Evolutionary conservation across 2,329 filamentous ascomycete genomes (phyloP).

Genomic region (Aureobasidium subglaciale): DNA sequence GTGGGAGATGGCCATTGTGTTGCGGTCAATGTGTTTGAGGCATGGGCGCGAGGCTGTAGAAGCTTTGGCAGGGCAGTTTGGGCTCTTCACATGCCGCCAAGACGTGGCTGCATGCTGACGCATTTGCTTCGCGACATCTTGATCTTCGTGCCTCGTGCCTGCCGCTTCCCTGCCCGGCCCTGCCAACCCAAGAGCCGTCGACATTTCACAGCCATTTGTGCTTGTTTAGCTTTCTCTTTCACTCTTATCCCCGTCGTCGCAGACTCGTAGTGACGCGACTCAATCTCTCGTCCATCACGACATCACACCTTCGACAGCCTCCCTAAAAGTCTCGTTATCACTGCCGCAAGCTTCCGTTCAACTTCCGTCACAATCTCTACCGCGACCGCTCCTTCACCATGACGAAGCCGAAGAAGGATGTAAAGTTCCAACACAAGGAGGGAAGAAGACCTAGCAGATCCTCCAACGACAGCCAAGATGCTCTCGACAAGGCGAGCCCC

Average conservation of each 20-base stretch:
- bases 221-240: background rate
- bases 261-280: too few species aligned
- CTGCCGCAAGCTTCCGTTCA: background rate
- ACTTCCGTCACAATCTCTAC: background rate
- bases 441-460: constrained; percentile 52
- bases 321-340: background rate
- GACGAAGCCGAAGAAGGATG: constrained; percentile 50
- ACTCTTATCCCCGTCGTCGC: background rate
- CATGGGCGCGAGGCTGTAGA: too few species aligned
- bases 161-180: background rate
- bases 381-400: constrained; percentile 26
- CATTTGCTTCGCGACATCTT: background rate
- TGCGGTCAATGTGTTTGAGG: background rate
- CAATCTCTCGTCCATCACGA: background rate
- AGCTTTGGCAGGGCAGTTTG: background rate
- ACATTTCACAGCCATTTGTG: background rate
- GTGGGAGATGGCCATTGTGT: background rate
- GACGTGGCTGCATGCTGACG: background rate
- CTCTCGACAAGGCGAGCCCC: constrained; percentile 47
- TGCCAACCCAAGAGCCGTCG: background rate
- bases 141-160: background rate
- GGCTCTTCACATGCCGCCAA: constrained; percentile 7
- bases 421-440: constrained; percentile 53
- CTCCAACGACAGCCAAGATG: constrained; percentile 54
- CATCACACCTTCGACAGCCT: background rate